Percentiles rank a stretch among this genome's conserved stretches.
Conservation (phyloP, 2,329 filamentous ascomycete genomes). For the Neonectria magnoliae region DNA sequence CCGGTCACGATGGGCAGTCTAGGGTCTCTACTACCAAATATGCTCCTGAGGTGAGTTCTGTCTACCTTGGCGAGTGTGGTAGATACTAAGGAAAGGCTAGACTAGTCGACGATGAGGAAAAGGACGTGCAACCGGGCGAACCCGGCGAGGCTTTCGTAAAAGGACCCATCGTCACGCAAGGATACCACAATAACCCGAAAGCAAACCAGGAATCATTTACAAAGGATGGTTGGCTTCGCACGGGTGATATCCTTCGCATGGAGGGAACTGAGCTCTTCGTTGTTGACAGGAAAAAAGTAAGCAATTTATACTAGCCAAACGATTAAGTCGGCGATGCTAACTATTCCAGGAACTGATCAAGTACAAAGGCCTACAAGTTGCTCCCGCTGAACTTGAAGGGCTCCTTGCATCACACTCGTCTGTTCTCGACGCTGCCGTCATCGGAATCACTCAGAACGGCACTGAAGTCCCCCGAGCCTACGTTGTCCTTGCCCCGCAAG, state of each 20-base stretch:
- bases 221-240: constrained; percentile 73
- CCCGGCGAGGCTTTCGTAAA: constrained; percentile 73
- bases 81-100: constrained; percentile 30
- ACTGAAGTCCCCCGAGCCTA: constrained; percentile 61
- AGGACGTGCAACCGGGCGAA: constrained; percentile 51
- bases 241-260: constrained; percentile 80
- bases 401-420: constrained; percentile 52
- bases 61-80: background rate
- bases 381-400: constrained; percentile 71
- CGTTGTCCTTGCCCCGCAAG: constrained; percentile 41
- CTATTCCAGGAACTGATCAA: constrained; percentile 63
- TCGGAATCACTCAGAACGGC: constrained; percentile 61
- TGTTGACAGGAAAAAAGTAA: constrained; percentile 78
- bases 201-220: constrained; percentile 70
- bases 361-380: constrained; percentile 71
- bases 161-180: constrained; percentile 77
- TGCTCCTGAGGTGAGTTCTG: constrained; percentile 39
- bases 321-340: background rate
- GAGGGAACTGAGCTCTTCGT: constrained; percentile 78
- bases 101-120: constrained; percentile 53
- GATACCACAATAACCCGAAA: constrained; percentile 75
- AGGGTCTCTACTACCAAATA: constrained; percentile 42
- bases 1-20: constrained; percentile 59
- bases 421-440: constrained; percentile 68
- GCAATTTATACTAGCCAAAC: background rate